Evolutionary conservation across 2,329 filamentous ascomycete genomes (phyloP).

Genomic region (Rhinocladiella similis): DNA sequence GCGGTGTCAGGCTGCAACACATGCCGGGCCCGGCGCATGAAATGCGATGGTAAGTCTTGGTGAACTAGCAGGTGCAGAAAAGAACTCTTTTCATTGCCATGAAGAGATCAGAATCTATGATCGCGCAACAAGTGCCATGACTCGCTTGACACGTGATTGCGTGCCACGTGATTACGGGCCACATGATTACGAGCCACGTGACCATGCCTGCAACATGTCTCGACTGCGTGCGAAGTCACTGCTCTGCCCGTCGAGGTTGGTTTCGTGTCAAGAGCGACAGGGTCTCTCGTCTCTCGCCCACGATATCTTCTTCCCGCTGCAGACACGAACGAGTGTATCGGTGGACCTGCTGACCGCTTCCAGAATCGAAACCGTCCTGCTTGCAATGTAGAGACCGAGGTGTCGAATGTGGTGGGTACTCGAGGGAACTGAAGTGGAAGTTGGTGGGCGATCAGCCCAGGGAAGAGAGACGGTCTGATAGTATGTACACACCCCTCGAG

Average conservation of each 20-base stretch:
- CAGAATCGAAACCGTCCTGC: constrained; percentile 5
- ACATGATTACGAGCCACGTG: no score
- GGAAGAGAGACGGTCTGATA: not conserved
- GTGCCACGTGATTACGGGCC: no score
- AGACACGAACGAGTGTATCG: not conserved
- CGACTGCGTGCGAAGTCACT: not conserved
- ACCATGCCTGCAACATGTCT: no score
- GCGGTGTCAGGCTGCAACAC: constrained; percentile 2
- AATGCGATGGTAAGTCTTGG: constrained; percentile 9
- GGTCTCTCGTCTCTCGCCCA: not conserved
- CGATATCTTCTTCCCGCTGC: not conserved
- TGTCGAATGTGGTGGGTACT: constrained; percentile 4
- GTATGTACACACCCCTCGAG: not conserved
- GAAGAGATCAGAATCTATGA: no score
- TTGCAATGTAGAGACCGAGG: not conserved
- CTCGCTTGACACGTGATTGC: no score
- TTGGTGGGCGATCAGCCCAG: constrained; percentile 1
- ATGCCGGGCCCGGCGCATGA: constrained; percentile 2
- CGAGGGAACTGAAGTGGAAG: constrained; percentile 2
- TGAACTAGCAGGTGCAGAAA: no score
- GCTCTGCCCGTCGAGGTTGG: no score
- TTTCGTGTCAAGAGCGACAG: no score
- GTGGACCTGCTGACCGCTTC: not conserved
- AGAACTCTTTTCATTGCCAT: no score
- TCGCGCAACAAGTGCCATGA: no score